Evolutionary conservation across 129 eudicot species (phyloP), one percentile per base, ranked within the genome.

Genomic region (Lonicera japonica): DNA sequence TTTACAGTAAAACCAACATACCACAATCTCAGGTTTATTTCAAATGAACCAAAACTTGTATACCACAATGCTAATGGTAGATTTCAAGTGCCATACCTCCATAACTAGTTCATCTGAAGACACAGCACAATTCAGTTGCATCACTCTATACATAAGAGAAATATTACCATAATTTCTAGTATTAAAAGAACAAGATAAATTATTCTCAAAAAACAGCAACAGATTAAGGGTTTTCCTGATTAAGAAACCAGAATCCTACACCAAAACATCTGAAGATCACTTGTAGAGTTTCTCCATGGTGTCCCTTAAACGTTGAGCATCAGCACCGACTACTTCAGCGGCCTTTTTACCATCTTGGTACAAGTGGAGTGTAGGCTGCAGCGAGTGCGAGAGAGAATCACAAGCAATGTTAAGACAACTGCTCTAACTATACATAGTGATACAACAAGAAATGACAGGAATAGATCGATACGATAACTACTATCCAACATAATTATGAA

Each of bases 341-440:
- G 83, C 91, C 77, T 83, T 89, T 64, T 83, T 83, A 17, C 97
- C 97, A 45, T 79, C 72, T 62, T 76, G 75, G 75, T 80, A 89
- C 77, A 89, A 82, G 71, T 89, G 83, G 19, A 89, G 64, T 48
- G 91, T 89, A 55, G 97, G 97, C 97, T 89, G 82, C 77, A 80
- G 25, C 39, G 20, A 38, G 41, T 21, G 13, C 34, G 48, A 22
- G 16, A 13, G 0, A 11, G 65, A 2, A 69, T 18, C 41, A 58
- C 21, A 24, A 25, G 19, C 0, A 38, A 5, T 0, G 13, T 19
- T 25, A 54, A 34, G 12, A 38, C 3, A 61, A 23, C 0, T 6
- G 19, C 25, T 14, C 51, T 0, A 45, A 45, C 20, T 20, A 54
- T 10, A 21, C 29, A 51, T 51, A n/a, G 3, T 51, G 5, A 54